Evolutionary conservation across 495 filamentous ascomycete species (phyloP).

Genomic region (Bacidia gigantensis): DNA sequence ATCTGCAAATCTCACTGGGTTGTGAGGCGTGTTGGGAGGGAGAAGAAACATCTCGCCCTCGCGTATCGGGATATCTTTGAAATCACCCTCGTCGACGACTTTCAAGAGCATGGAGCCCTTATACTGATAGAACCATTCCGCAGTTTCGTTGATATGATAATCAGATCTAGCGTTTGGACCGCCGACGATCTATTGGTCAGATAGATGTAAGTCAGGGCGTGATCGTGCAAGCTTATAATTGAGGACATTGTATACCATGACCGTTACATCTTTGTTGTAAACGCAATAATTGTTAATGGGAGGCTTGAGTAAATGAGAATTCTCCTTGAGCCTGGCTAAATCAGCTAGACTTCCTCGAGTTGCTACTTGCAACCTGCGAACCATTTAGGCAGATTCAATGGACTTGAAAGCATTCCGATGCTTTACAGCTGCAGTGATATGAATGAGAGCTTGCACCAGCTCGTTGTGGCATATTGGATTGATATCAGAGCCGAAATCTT

Average conservation of each 20-base stretch:
- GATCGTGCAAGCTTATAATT: background rate
- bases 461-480: no score
- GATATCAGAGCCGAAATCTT: no score
- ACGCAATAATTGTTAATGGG: constrained; percentile 97
- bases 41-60: constrained; percentile 94
- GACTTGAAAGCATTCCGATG: constrained; percentile 39
- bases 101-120: constrained; percentile 86
- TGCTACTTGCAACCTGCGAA: constrained; percentile 24
- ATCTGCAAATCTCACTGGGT: constrained; percentile 52
- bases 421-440: no score
- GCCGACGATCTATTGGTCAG: constrained; percentile 65
- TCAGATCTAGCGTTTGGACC: constrained; percentile 93
- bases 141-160: constrained; percentile 95
- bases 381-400: constrained; percentile 80
- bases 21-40: constrained; percentile 81
- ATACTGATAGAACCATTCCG: constrained; percentile 98
- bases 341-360: background rate
- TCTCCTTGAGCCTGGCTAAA: constrained; percentile 65
- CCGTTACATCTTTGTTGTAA: constrained; percentile 65
- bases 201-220: background rate
- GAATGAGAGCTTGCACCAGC: no score
- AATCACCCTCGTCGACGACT: constrained; percentile 55
- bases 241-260: constrained; percentile 43
- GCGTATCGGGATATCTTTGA: constrained; percentile 74
- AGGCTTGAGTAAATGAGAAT: constrained; percentile 84